Base-by-base conservation (phyloP, 768 basidiomycete genomes). In the Asterophora lycoperdoides region DNA sequence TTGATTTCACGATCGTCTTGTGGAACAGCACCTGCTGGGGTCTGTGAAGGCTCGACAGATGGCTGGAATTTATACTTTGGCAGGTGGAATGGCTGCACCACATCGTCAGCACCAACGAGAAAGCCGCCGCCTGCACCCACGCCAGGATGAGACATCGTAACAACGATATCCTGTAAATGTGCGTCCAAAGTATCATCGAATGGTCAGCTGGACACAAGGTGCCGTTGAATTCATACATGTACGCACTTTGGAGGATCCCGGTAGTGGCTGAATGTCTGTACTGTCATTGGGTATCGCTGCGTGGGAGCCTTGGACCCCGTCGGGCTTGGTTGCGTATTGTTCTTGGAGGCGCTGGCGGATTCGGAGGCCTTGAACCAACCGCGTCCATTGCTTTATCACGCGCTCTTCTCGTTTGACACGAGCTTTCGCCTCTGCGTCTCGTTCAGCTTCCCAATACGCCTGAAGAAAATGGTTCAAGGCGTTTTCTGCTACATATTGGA, bases 371-470 rank as follows among this genome's bases (percentile, higher is more conserved):
- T 89, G 87, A 19, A 99, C 76, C 35, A 99, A 78, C 48, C 85
- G 83, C 44, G 74, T 79, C 95, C 95, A 99, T 17, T 86, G 81
- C 64, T 93, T 94, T 54, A 95, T 67, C 0, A 83, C 86, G 30
- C 83, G 80, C 44, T 92, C 92, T 56, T 88, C 78, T 49, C 77
- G 79, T 67, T 92, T 94, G 8, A 70, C 71, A 18, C 78, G 77
- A 39, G 86, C 86, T 57, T 83, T 90, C 64, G 89, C 84, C 49
- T 85, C 81, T 4, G 84, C 86, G 19, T 81, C 79, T 54, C 83
- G 80, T 59, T 90, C 87, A 9, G 86, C 79, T 65, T 86, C 87
- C 78, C 81, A 82, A 57, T 85, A 97, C 1, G 93, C 93, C 93
- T 96, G 49, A 56, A 35, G 49, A 56, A 37, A 48, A 50, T 38